Evolutionary conservation across 768 basidiomycete genomes (phyloP).

Genomic region (Mycena latifolia): DNA sequence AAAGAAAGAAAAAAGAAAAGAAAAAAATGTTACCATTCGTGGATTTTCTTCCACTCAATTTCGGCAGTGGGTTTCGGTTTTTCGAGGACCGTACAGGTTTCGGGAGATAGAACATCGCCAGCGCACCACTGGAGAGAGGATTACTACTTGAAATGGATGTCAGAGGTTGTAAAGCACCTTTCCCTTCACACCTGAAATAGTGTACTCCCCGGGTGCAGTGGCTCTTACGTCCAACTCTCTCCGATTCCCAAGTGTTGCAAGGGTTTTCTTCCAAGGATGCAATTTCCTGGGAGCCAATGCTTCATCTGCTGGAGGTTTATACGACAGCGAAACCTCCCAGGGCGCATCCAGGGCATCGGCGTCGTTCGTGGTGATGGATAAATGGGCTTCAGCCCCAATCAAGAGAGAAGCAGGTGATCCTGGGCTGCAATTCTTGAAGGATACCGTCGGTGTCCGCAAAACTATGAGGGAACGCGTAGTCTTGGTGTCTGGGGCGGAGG

Average conservation of each 20-base stretch:
- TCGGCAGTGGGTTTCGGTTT: conserved; percentile 84
- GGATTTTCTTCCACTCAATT: conserved; percentile 90
- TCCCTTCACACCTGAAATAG: conserved; percentile 76
- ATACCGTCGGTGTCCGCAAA: conserved; percentile 75
- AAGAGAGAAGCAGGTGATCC: conserved; percentile 78
- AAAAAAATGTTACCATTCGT: conserved; percentile 91
- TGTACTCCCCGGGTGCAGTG: conserved; percentile 82
- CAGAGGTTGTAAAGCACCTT: conserved; percentile 54
- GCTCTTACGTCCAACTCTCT: conserved; percentile 63
- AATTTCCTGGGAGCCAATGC: conserved; percentile 53
- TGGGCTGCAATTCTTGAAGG: conserved; percentile 82
- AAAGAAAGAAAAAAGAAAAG: too few species aligned
- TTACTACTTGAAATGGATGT: conserved; percentile 19
- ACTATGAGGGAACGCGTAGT: conserved; percentile 75
- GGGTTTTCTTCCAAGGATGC: conserved; percentile 73
- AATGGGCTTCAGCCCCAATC: conserved; percentile 72
- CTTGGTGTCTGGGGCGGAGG: conserved; percentile 53
- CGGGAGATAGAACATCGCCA: conserved; percentile 88
- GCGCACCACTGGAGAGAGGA: conserved; percentile 68
- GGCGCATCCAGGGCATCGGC: conserved; percentile 75
- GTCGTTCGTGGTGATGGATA: conserved; percentile 66
- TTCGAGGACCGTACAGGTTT: conserved; percentile 82
- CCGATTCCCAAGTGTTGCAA: conserved; percentile 61
- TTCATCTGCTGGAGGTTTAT: conserved; percentile 63
- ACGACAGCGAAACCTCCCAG: conserved; percentile 75